Evolutionary conservation across 1,284 basidiomycete species (phyloP), one percentile per base, ranked within the genome.

Genomic region (Cystobasidiaceae sp.): DNA sequence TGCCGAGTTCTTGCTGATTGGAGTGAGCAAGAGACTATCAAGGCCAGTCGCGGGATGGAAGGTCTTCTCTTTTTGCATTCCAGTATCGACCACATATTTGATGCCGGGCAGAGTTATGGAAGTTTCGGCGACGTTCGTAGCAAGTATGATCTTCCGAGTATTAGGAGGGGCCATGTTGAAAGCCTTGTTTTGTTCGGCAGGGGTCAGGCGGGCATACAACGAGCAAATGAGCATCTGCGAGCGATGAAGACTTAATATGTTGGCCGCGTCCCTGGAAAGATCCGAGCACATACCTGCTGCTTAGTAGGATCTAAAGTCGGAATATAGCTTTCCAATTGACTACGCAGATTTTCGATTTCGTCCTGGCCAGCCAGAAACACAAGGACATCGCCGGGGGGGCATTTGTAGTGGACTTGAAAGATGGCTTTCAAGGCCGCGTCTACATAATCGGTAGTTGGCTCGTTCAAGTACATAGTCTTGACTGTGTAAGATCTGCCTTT

Each of bases 51-150:
- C 44, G 1, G 73, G 69, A 41, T 74, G 73, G 76, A 88, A 93
- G 64, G 88, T 83, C 78, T 96, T 96, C 77, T 97, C 93, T 77
- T 99, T 99, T 73, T 88, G 90, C 77, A 93, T 88, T 0, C 93
- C 93, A 0, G 89, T 87, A 77, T 99, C 94, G 51, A 99, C 87
- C 6, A 99, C 94, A 75, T 91, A 97, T 66, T 85, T 87, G 60
- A 98, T 87, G 1, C 93, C 93, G 4, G 93, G 92, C 72, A 99
- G 96, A 3, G 94, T 98, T 76, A 99, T 90, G 23, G 89, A 92
- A 0, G 96, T 98, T 77, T 98, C 94, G n/a, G 94, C 93, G 58
- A 97, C 92, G 77, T 96, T 97, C 15, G 93, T 97, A 0, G 92
- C 88, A 28, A 98, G 81, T 64, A 97, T 90, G 74, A 93, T 88